These are phyloP conservation scores for Globisporangium emineosum DNA, from an alignment of 352 stramenopile genomes.

Conservation along the genomic window DNA sequence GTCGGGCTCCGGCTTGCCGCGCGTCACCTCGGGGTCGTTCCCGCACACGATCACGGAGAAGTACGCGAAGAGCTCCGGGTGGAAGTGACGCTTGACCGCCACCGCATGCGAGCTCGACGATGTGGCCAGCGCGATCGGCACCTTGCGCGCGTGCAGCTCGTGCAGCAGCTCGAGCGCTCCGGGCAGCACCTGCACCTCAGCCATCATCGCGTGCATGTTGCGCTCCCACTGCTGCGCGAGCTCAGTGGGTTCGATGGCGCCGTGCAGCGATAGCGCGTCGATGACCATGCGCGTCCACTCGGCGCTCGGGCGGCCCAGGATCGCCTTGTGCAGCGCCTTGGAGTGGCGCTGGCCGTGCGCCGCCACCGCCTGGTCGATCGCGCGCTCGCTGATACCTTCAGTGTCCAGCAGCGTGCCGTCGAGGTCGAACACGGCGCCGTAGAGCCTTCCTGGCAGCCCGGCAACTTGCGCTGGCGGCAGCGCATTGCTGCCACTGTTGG, in stretches of 20 bases:
- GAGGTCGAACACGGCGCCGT: constrained; percentile 77
- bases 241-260: constrained; percentile 44
- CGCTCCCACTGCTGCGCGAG: constrained; percentile 62
- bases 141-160: constrained; percentile 40
- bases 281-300: constrained; percentile 81
- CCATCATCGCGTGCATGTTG: constrained; percentile 56
- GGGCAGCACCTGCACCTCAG: constrained; percentile 47
- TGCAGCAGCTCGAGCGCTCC: constrained; percentile 47
- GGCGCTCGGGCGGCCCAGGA: constrained; percentile 59
- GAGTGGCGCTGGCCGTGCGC: constrained; percentile 61
- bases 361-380: constrained; percentile 51
- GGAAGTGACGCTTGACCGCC: constrained; percentile 55
- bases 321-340: constrained; percentile 65
- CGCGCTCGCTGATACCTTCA: constrained; percentile 62
- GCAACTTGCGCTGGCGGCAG: constrained; percentile 21
- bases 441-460: not conserved
- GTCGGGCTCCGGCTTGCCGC: constrained; percentile 73
- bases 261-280: constrained; percentile 35
- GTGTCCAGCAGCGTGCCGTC: constrained; percentile 83
- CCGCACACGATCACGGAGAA: constrained; percentile 75
- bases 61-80: constrained; percentile 72
- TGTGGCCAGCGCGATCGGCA: constrained; percentile 68
- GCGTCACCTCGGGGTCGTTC: constrained; percentile 64
- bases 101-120: constrained; percentile 68
- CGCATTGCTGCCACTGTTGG: constrained; percentile 5